Evolutionary conservation across 257 asterid species (phyloP), one percentile per base, ranked within the genome.

Genomic region (Coffea canephora): DNA sequence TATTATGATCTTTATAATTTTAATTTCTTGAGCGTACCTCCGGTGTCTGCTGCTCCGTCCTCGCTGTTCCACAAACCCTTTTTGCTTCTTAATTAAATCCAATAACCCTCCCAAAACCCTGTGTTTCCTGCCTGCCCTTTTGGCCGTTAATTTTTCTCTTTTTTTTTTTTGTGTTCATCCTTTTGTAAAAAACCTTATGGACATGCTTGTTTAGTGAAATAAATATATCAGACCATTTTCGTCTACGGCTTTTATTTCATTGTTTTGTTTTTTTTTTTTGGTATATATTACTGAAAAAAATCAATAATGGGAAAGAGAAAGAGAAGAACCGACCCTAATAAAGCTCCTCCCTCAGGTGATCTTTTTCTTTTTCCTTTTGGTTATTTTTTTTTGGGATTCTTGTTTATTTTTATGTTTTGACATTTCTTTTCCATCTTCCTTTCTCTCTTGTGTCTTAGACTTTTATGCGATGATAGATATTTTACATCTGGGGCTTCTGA

Each of bases 281-380:
- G 14, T 27, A 48, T 64, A 43, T 77, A 78, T 57, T 57, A 61
- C 23, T n/a, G 43, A 70, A 34, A 27, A 27, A 21, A 59, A 43
- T 52, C 55, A 41, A 76, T 66, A 69, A 86, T 83, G 89, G 89
- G 89, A 78, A 86, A 86, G 83, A 80, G 89, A 78, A 86, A 83
- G 83, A 81, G 86, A 80, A 78, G 85, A 78, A 71, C 73, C 73
- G 87, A 78, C 69, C 85, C 68, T 43, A 78, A 78, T 23, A 83
- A 78, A 67, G 75, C 83, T 82, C 61, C 80, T 69, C 74, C 82
- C 67, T 66, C 85, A 55, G 88, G 86, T 82, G 67, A 5, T 48
- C 11, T 25, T 46, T 34, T 31, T 72, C 34, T 15, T 77, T 41
- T 64, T 8, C 45, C 21, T 43, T 27, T 65, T 43, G 34, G 15